phyloP scores from a whole-genome alignment of 2,329 filamentous ascomycete genomes.

The Dissoconium aciculare region DNA sequence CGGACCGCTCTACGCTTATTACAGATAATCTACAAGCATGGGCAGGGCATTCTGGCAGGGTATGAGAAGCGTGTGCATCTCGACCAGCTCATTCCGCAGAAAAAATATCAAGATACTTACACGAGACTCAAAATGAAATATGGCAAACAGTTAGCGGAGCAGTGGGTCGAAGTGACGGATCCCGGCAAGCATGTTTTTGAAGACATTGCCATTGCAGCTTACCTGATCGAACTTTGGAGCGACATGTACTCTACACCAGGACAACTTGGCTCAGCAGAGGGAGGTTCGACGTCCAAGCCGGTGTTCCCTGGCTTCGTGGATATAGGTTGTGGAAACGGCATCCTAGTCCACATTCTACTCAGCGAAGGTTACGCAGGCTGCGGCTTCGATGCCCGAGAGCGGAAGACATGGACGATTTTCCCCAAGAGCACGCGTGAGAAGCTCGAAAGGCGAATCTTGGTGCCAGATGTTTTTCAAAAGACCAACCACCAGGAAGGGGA shows the following conservation, averaged over 20 bases:
- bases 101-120: slow-evolving; percentile 69
- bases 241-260: no score
- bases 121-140: slow-evolving; percentile 64
- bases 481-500: slow-evolving; percentile 2
- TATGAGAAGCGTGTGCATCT: slow-evolving; percentile 74
- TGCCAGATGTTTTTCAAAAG: slow-evolving; percentile 30
- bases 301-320: slow-evolving; percentile 82
- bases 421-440: slow-evolving; percentile 32
- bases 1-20: slow-evolving; percentile 57
- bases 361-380: slow-evolving; percentile 70
- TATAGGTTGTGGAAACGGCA: slow-evolving; percentile 87
- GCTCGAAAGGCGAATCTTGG: slow-evolving; percentile 45
- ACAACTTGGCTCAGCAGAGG: slow-evolving; percentile 3
- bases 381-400: slow-evolving; percentile 78
- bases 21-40: slow-evolving; percentile 56
- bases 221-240: slow-evolving; percentile 79
- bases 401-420: slow-evolving; percentile 76
- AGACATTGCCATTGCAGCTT: slow-evolving; percentile 78
- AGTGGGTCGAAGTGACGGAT: slow-evolving; percentile 77
- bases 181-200: slow-evolving; percentile 90
- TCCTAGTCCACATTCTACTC: slow-evolving; percentile 70
- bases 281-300: slow-evolving; percentile 7
- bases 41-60: slow-evolving; percentile 46
- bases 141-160: slow-evolving; percentile 52
- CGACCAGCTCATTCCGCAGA: slow-evolving; percentile 64